Percentiles rank a stretch among this genome's conserved stretches.
Conservation (phyloP, 331 rosid species). For the Pyrus hybrid region DNA sequence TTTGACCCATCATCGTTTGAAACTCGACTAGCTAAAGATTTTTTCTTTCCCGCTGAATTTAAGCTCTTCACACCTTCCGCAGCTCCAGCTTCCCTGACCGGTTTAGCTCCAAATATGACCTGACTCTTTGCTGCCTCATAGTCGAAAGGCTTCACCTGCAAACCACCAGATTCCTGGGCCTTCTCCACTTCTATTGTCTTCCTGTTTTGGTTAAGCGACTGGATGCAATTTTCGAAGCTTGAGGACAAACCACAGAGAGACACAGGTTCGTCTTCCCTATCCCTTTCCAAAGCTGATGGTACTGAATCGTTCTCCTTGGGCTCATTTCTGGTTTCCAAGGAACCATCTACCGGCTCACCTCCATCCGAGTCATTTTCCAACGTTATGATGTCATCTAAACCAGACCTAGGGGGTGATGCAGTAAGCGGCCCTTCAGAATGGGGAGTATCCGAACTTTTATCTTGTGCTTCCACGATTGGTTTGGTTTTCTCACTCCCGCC, state of each 20-base stretch:
- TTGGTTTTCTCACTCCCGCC: slow-evolving; percentile 31
- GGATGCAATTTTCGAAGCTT: slow-evolving; percentile 41
- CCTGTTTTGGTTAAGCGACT: slow-evolving; percentile 27
- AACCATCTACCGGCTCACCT: slow-evolving; percentile 17
- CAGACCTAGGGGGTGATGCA: slow-evolving; percentile 14
- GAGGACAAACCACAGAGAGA: slow-evolving; percentile 56
- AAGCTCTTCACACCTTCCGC: slow-evolving; percentile 9
- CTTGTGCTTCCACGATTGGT: slow-evolving; percentile 23
- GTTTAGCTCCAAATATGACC: slow-evolving; percentile 38
- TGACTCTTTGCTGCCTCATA: slow-evolving; percentile 47
- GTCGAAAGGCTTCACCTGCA: slow-evolving; percentile 47
- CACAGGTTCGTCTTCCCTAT: slow-evolving; percentile 38
- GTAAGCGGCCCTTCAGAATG: slow-evolving; percentile 16
- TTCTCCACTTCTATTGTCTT: slow-evolving; percentile 21
- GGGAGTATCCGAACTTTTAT: slow-evolving; percentile 16
- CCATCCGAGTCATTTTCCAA: slow-evolving; percentile 31
- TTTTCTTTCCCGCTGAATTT: slow-evolving; percentile 30
- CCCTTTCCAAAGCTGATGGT: slow-evolving; percentile 23
- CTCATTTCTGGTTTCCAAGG: slow-evolving; percentile 21
- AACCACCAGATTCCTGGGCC: slow-evolving; percentile 24
- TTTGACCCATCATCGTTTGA: slow-evolving; percentile 23
- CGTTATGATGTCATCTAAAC: slow-evolving; percentile 23
- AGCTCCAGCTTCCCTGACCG: slow-evolving; percentile 6
- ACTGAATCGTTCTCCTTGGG: slow-evolving; percentile 8
- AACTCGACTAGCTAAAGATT: slow-evolving; percentile 9